phyloP scores from a whole-genome alignment of 148 eudicot genomes.

The Bassia scoparia region DNA sequence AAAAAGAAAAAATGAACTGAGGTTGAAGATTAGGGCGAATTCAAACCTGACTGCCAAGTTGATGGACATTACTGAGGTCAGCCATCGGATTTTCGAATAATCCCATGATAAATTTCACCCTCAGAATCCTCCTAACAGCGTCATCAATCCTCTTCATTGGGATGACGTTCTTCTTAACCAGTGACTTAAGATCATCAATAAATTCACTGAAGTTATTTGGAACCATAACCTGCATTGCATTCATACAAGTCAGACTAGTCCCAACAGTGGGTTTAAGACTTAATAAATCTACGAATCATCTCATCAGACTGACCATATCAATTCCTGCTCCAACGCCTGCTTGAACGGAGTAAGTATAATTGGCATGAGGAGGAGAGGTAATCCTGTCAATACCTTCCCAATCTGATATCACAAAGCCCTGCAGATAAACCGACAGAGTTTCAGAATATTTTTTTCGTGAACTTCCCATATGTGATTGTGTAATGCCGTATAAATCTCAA shows the following conservation, averaged over 20 bases:
- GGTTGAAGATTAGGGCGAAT: neutral
- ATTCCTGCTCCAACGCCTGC: conserved; percentile 56
- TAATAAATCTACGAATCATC: too few relatives aligned
- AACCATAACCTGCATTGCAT: conserved; percentile 43
- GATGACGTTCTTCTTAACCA: conserved; percentile 39
- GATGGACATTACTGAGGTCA: conserved; percentile 44
- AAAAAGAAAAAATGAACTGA: too few relatives aligned
- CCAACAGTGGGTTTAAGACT: neutral
- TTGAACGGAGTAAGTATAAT: conserved; percentile 57
- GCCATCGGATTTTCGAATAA: conserved; percentile 58
- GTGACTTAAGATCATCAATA: conserved; percentile 44
- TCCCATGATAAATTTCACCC: conserved; percentile 63
- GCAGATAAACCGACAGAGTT: neutral
- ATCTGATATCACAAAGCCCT: conserved; percentile 71
- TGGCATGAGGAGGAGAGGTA: conserved; percentile 59
- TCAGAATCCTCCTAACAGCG: conserved; percentile 53
- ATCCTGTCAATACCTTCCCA: conserved; percentile 71
- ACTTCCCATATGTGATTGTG: neutral
- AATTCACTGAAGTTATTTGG: conserved; percentile 46
- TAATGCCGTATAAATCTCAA: neutral
- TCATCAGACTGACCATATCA: conserved; percentile 45
- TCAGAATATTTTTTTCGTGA: neutral
- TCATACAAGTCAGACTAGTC: neutral
- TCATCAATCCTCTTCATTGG: conserved; percentile 61
- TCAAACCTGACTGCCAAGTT: conserved; percentile 46